Evolutionary conservation across 2,329 filamentous ascomycete species (phyloP), one percentile per base, ranked within the genome.

Genomic region (Aschersonia sp.): DNA sequence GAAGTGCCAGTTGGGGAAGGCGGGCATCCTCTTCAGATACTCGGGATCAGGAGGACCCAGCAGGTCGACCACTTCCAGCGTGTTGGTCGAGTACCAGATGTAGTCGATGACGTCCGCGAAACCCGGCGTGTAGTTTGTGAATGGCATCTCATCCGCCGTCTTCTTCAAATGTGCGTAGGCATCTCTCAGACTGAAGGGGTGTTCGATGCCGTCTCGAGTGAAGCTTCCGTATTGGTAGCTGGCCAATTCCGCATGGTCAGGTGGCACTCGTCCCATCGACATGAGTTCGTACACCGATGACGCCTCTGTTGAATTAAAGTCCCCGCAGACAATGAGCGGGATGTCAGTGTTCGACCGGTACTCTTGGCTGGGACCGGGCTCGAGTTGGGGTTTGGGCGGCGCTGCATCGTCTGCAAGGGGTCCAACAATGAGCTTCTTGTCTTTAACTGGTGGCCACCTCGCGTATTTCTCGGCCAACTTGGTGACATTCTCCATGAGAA

Each of bases 111-210:
- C 86, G 52, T 88, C 89, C 46, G 79, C 78, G 67, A 96, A 98
- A n/a, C 81, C 80, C 1, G 92, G 89, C 11, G 88, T 94, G 66
- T 97, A 98, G 66, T 98, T 98, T 44, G 92, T 98, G 64, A 95
- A 98, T 5, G 81, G 80, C 56, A 97, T 70, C 61, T 95, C 87
- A 49, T 88, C 85, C 6, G 82, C 81, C 37, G 92, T 80, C 60
- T 90, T 84, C 53, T 83, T 83, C 46, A 94, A 83, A 53, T 85
- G 78, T 37, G 79, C 78, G 63, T 98, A 98, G 4, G 88, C 82
- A 29, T 92, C 95, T 59, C 92, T 87, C 54, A 98, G 72, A 59
- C 83, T 90, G 71, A 97, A 98, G 0, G 89, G 88, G 64, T 98
- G 92, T 52, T 85, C 83, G 65, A 97, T 95, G 51, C 92, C 92